Evolutionary conservation across 176 grass and related monocot genomes (phyloP).

Genomic region (Luzula sylvatica): DNA sequence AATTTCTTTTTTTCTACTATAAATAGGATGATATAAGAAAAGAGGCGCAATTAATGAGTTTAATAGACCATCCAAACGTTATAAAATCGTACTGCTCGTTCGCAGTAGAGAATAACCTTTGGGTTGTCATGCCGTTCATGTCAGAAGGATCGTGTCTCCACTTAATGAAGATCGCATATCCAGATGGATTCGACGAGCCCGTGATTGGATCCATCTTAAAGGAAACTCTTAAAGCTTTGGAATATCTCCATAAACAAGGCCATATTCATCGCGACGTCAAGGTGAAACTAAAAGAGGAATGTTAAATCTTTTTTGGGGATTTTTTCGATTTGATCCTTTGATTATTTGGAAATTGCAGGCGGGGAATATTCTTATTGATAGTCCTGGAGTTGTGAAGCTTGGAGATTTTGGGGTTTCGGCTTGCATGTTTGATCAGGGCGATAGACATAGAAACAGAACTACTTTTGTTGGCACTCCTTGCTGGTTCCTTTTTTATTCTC

Average conservation of each 20-base stretch:
- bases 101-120: conserved; percentile 72
- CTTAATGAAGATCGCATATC: conserved; percentile 86
- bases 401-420: conserved; percentile 96
- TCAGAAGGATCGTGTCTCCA: conserved; percentile 92
- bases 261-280: conserved; percentile 98
- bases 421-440: conserved; percentile 97
- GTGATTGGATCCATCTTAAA: conserved; percentile 89
- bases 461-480: conserved; percentile 99
- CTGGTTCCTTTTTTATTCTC: conserved; percentile 38
- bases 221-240: conserved; percentile 91
- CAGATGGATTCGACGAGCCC: conserved; percentile 87
- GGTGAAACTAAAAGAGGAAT: conserved; percentile 31
- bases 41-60: conserved; percentile 97
- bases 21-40: conserved; percentile 77
- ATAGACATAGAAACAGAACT: conserved; percentile 91
- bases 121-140: conserved; percentile 99
- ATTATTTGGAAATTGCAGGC: conserved; percentile 39
- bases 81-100: conserved; percentile 92
- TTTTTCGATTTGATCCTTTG: neutral
- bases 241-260: conserved; percentile 93
- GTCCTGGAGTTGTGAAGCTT: conserved; percentile 73
- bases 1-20: neutral
- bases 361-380: conserved; percentile 94
- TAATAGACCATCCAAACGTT: conserved; percentile 95
- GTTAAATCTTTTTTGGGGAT: neutral